These are phyloP conservation scores for Candida ficus DNA, from an alignment of 805 yeast species.

Conservation along the genomic window DNA sequence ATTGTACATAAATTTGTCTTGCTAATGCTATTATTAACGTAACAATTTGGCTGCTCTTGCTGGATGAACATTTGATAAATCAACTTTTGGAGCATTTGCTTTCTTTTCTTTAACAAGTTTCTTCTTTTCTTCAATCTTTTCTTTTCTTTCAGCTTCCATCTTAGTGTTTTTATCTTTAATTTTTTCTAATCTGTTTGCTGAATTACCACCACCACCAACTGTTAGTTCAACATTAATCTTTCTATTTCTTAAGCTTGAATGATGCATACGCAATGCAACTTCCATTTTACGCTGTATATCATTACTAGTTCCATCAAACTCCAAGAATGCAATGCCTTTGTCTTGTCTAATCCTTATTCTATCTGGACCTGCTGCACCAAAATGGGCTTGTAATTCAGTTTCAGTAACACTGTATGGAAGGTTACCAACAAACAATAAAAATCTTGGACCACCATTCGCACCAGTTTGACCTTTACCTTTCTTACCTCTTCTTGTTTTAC, in stretches of 20 bases:
- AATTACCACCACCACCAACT: slow-evolving; percentile 97
- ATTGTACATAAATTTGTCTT: too few relatives aligned
- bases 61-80: slow-evolving; percentile 46
- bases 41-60: slow-evolving; percentile 56
- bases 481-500: slow-evolving; percentile 76
- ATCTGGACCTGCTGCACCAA: slow-evolving; percentile 69
- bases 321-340: slow-evolving; percentile 90
- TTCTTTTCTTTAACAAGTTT: slow-evolving; percentile 28
- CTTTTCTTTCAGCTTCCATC: slow-evolving; percentile 63
- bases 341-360: slow-evolving; percentile 72
- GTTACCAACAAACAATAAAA: slow-evolving; percentile 85
- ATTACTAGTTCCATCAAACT: slow-evolving; percentile 51
- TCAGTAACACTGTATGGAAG: slow-evolving; percentile 68
- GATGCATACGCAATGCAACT: slow-evolving; percentile 79
- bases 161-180: slow-evolving; percentile 75
- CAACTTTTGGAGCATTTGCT: slow-evolving; percentile 19
- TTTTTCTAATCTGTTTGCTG: slow-evolving; percentile 60
- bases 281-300: slow-evolving; percentile 80
- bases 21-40: too few relatives aligned
- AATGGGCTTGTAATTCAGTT: slow-evolving; percentile 62
- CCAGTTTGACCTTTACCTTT: slow-evolving; percentile 44
- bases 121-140: slow-evolving; percentile 46
- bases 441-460: slow-evolving; percentile 53
- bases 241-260: slow-evolving; percentile 59
- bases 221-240: slow-evolving; percentile 94